Evolutionary conservation across 495 filamentous ascomycete genomes (phyloP), one percentile per base, ranked within the genome.

Genomic region (Podospora pseudoanserina): DNA sequence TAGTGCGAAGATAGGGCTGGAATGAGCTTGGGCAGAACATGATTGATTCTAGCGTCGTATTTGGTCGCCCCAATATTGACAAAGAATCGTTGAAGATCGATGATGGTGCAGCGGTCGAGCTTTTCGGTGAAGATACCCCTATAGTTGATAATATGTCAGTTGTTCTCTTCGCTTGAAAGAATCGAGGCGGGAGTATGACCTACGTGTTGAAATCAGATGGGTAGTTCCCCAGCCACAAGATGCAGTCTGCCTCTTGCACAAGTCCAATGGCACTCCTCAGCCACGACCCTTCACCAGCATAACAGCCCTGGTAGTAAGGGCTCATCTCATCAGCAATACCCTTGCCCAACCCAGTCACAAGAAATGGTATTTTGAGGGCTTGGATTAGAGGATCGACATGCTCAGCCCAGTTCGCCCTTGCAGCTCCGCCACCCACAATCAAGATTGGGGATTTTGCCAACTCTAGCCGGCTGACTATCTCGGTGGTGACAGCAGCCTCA

Each of bases 1-100:
- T 71, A 64, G 39, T 69, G 72, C 18, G 65, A 26, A 27, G 60
- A 67, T 23, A 77, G 61, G 26, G 67, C 53, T 26, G 64, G 63
- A 59, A 74, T 70, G 18, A 79, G 73, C 19, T 67, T 70, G 59
- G 71, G 67, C 2, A 78, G 60, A 60, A 79, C 72, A 64, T 74
- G 68, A 68, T 76, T 79, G 67, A 78, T 78, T 19, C 62, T 68
- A 16, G 77, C 75, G 49, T 77, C 64, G 67, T 73, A 76, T 60
- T 74, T 67, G 13, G 63, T 68, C 3, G 67, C 66, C 13, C 71
- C 72, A 19, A 81, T 71, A 61, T 74, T 77, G 67, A 79, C 66
- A 23, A 20, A 77, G 73, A 81, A 81, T 16, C 76, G 71, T 69
- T 82, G 81, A 34, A 83, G 78, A 62, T 81, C 78, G 44, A 83